A percentile compares a stretch with the other conserved stretches of the same genome.
Evolutionary conservation across 2,329 filamentous ascomycete species (phyloP).

Genomic region (Pseudogymnoascus sp.): DNA sequence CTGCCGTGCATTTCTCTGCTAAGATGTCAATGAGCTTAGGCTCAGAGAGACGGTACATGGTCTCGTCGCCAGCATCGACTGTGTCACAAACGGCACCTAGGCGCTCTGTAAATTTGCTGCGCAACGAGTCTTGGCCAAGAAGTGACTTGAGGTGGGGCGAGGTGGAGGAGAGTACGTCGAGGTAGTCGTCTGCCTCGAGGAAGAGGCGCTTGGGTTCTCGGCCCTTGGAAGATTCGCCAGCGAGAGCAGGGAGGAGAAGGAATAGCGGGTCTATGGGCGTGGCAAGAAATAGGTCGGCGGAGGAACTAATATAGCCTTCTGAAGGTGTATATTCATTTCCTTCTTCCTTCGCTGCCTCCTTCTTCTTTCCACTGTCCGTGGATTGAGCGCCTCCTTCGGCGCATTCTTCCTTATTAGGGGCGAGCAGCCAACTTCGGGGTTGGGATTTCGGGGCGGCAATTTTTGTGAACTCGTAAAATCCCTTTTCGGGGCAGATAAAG

Average conservation of each 20-base stretch:
- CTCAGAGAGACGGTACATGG: constrained; percentile 73
- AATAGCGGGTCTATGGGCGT: constrained; percentile 82
- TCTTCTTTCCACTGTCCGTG: constrained; percentile 7
- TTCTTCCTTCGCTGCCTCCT: constrained; percentile 20
- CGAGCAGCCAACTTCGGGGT: constrained; percentile 56
- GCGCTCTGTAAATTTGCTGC: constrained; percentile 51
- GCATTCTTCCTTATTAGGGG: constrained; percentile 18
- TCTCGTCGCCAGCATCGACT: constrained; percentile 75
- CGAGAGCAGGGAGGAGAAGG: constrained; percentile 67
- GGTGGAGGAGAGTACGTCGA: constrained; percentile 52
- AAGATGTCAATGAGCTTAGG: constrained; percentile 61
- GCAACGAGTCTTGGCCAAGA: constrained; percentile 39
- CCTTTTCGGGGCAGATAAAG: constrained; percentile 52
- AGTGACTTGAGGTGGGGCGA: constrained; percentile 53
- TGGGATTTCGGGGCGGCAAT: constrained; percentile 44
- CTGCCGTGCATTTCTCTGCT: constrained; percentile 61
- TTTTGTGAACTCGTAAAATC: constrained; percentile 58
- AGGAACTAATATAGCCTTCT: constrained; percentile 52
- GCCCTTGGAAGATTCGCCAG: constrained; percentile 34
- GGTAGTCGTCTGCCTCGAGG: constrained; percentile 62
- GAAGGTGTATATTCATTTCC: constrained; percentile 12
- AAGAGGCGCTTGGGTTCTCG: constrained; percentile 54
- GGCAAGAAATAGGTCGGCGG: constrained; percentile 71
- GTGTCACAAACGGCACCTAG: constrained; percentile 70
- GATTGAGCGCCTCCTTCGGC: constrained; percentile 8